Evolutionary conservation across 164 flowering plant species (phyloP).

Genomic region (Platanus orientalis): DNA sequence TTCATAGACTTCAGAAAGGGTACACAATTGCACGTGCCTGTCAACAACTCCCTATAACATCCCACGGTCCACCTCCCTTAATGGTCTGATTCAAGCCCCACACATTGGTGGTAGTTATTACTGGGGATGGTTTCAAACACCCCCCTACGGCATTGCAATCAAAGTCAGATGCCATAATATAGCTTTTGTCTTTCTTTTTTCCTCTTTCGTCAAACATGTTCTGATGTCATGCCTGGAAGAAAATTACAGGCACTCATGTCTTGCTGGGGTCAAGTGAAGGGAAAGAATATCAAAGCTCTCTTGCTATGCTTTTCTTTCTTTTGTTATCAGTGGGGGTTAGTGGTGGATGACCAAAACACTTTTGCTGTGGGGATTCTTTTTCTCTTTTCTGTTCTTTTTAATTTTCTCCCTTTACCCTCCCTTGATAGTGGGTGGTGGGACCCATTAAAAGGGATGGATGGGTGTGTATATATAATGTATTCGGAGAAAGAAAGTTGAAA

Average conservation of each 20-base stretch:
- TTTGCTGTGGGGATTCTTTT: conserved; percentile 42
- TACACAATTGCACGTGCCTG: conserved; percentile 16
- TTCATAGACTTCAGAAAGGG: conserved; percentile 25
- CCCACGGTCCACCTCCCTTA: conserved; percentile 2
- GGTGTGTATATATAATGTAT: conserved; percentile 18
- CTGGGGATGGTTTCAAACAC: conserved; percentile 14
- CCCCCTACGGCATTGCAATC: conserved; percentile 39
- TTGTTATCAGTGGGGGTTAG: conserved; percentile 35
- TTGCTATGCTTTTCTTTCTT: conserved; percentile 17
- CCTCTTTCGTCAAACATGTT: conserved; percentile 42
- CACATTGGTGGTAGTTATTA: not conserved
- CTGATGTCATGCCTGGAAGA: conserved; percentile 38
- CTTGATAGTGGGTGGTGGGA: conserved; percentile 52
- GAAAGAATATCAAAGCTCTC: conserved; percentile 42
- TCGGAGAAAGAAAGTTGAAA: conserved; percentile 24
- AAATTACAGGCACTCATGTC: conserved; percentile 25
- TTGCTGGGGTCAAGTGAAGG: conserved; percentile 35
- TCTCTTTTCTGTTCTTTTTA: not conserved
- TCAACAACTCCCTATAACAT: conserved; percentile 10
- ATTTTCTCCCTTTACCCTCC: conserved; percentile 13
- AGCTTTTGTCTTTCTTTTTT: conserved; percentile 19
- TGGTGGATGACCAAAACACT: conserved; percentile 52
- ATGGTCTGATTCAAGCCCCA: not conserved
- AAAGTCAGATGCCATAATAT: conserved; percentile 59
- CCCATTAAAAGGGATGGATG: conserved; percentile 25